Evolutionary conservation across 306 rosid species (phyloP).

Genomic region (Medicago lupulina): DNA sequence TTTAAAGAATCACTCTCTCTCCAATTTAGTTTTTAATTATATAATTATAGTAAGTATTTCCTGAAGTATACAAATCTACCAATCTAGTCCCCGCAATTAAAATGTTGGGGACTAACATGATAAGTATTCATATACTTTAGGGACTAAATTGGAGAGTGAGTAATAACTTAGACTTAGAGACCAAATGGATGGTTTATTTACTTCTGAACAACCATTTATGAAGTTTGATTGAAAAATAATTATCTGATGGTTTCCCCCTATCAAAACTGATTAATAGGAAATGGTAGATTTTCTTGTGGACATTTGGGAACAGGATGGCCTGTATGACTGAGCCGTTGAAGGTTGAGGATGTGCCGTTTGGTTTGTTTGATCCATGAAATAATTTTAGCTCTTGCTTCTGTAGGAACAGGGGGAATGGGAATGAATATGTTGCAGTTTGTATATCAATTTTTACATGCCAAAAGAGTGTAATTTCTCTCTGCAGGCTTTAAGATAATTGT

Average conservation of each 20-base stretch:
- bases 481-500: conserved; percentile 36
- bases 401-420: conserved; percentile 49
- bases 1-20: neutral
- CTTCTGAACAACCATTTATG: neutral
- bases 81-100: neutral
- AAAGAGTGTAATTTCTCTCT: conserved; percentile 41
- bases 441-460: conserved; percentile 44
- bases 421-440: conserved; percentile 42
- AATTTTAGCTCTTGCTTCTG: conserved; percentile 47
- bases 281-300: conserved; percentile 99
- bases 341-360: conserved; percentile 41
- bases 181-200: neutral
- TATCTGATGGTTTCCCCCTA: conserved; percentile 25
- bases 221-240: conserved; percentile 8
- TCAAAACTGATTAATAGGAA: conserved; percentile 62
- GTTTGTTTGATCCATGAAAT: conserved; percentile 49
- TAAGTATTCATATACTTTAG: neutral
- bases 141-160: neutral
- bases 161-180: neutral
- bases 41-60: too few species aligned
- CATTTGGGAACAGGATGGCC: conserved; percentile 92
- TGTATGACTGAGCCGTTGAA: conserved; percentile 68
- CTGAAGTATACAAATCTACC: neutral
- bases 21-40: neutral
- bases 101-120: neutral